Conservation (phyloP, 495 filamentous ascomycete genomes). For the Physcia stellaris region DNA sequence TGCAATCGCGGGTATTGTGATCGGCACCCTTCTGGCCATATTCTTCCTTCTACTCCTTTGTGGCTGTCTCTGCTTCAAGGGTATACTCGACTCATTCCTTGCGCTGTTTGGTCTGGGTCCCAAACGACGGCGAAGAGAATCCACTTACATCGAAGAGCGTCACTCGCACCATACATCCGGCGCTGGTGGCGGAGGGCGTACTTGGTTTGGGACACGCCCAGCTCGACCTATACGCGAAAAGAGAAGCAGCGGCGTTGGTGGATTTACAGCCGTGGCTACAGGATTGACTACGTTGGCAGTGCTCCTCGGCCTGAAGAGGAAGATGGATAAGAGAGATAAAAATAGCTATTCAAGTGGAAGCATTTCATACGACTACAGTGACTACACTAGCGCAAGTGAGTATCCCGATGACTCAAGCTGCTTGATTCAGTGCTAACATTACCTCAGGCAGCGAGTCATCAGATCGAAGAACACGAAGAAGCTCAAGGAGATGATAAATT, state of each 20-base stretch:
- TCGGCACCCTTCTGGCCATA: conserved; percentile 69
- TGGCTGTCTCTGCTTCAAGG: conserved; percentile 58
- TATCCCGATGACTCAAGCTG: conserved; percentile 1
- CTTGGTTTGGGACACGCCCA: conserved; percentile 56
- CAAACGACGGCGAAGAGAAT: conserved; percentile 32
- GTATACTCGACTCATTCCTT: conserved; percentile 47
- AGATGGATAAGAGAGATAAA: conserved; percentile 37
- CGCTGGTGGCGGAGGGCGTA: conserved; percentile 31
- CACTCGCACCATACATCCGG: conserved; percentile 41
- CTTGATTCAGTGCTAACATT: conserved; percentile 11
- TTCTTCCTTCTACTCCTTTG: conserved; percentile 59
- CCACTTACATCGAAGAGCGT: conserved; percentile 53
- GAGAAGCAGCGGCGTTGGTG: conserved; percentile 42
- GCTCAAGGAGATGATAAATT: conserved; percentile 23
- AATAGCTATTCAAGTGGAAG: conserved; percentile 32
- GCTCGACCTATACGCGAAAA: conserved; percentile 32
- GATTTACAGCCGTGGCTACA: conserved; percentile 41
- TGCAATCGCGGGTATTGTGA: conserved; percentile 90
- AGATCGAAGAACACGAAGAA: conserved; percentile 34
- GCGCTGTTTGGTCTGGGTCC: conserved; percentile 51
- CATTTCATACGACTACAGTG: conserved; percentile 33
- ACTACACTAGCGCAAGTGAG: conserved; percentile 32
- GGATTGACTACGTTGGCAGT: conserved; percentile 53
- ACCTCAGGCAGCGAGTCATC: conserved; percentile 34
- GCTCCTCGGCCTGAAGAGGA: conserved; percentile 62